These are phyloP conservation scores for Cenchrus purpureus DNA, from an alignment of 176 grass and related monocot species.

Conservation along the genomic window DNA sequence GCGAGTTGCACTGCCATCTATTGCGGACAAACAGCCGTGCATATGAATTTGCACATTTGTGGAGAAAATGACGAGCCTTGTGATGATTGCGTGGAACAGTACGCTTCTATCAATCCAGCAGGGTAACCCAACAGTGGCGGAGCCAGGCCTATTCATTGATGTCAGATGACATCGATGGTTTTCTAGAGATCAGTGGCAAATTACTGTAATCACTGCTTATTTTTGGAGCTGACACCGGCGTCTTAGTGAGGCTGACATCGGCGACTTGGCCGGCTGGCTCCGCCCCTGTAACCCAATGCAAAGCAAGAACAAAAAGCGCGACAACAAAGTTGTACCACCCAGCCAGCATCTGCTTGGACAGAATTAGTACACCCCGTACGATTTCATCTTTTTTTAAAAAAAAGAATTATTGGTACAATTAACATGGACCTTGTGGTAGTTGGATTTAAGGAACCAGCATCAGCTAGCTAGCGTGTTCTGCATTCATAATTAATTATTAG, in stretches of 20 bases:
- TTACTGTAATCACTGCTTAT: too few species aligned
- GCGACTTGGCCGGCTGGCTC: too few species aligned
- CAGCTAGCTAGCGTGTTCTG: neutral
- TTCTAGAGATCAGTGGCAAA: too few species aligned
- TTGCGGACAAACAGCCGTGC: too few species aligned
- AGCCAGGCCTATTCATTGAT: too few species aligned
- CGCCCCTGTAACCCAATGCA: neutral
- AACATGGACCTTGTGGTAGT: neutral
- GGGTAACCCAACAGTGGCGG: too few species aligned
- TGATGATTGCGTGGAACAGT: neutral
- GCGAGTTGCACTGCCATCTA: too few species aligned
- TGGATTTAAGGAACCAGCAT: neutral
- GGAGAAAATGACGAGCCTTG: neutral
- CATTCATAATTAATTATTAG: neutral
- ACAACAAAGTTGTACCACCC: neutral
- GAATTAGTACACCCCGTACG: neutral
- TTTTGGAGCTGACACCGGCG: too few species aligned
- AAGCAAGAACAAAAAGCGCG: neutral
- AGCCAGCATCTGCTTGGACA: slow-evolving; percentile 3
- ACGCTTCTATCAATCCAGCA: neutral
- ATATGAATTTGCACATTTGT: neutral
- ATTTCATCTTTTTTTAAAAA: too few species aligned
- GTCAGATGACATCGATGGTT: too few species aligned
- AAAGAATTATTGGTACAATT: neutral
- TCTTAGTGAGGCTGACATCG: too few species aligned